phyloP scores from a whole-genome alignment of 345 rosid genomes.

The Ailanthus altissimus region DNA sequence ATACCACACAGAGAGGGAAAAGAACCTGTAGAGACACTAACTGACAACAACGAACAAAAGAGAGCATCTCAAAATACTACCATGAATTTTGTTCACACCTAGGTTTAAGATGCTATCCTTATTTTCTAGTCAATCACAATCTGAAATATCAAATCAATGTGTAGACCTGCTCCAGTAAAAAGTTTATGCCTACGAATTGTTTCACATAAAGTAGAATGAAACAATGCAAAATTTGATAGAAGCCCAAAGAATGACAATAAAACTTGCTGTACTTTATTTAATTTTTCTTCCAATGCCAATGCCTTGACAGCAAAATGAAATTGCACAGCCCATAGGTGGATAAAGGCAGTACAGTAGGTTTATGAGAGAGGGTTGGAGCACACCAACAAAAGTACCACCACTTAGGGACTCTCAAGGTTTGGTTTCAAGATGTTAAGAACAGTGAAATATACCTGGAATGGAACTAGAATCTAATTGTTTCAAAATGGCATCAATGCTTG shows the following conservation, averaged over 20 bases:
- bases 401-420: neutral
- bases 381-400: neutral
- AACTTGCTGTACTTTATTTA: neutral
- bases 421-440: neutral
- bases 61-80: neutral
- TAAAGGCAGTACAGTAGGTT: neutral
- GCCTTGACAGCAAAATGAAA: neutral
- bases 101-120: neutral
- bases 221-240: neutral
- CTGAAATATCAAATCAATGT: neutral
- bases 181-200: neutral
- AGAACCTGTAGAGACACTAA: neutral
- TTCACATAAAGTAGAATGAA: neutral
- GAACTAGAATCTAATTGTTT: neutral
- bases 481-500: neutral
- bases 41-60: neutral
- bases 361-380: neutral
- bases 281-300: neutral
- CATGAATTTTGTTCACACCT: neutral
- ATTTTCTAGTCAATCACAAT: neutral
- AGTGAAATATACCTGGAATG: neutral
- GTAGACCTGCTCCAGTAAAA: neutral
- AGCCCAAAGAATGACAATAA: neutral
- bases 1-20: no score
- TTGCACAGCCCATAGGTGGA: neutral